Evolutionary conservation across 257 asterid genomes (phyloP).

Genomic region (Misopates orontium): DNA sequence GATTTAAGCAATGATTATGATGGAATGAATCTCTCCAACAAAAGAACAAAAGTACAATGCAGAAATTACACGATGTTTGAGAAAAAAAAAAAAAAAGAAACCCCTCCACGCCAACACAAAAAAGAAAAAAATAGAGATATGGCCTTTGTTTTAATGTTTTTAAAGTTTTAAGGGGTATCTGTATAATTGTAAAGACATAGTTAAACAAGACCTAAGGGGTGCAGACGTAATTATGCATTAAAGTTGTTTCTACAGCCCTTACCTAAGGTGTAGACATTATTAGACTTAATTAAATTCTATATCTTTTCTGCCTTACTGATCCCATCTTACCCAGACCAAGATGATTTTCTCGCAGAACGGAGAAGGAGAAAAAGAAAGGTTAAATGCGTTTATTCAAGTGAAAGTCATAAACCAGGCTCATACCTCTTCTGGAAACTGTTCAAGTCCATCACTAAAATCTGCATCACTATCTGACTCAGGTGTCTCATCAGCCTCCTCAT

Average conservation of each 20-base stretch:
- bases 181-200: too few relatives aligned
- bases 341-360: not conserved
- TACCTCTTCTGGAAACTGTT: conserved; percentile 73
- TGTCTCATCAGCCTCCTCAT: conserved; percentile 86
- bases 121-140: too few relatives aligned
- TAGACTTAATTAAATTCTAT: not conserved
- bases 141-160: too few relatives aligned
- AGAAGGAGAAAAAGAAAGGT: not conserved
- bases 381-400: not conserved
- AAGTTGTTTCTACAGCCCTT: too few relatives aligned
- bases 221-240: too few relatives aligned
- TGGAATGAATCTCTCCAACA: not conserved
- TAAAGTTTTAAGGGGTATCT: too few relatives aligned
- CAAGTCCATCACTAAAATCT: conserved; percentile 64
- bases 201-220: too few relatives aligned
- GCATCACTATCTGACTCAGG: conserved; percentile 84
- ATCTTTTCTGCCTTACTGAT: not conserved
- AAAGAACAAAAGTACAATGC: too few relatives aligned
- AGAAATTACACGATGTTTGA: too few relatives aligned
- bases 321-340: not conserved
- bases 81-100: too few relatives aligned
- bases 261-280: too few relatives aligned
- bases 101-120: too few relatives aligned
- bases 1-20: not conserved
- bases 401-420: not conserved